These are phyloP conservation scores for Coemansia sp. DNA, from an alignment of 192 early-diverging fungal species.

Conservation along the genomic window DNA sequence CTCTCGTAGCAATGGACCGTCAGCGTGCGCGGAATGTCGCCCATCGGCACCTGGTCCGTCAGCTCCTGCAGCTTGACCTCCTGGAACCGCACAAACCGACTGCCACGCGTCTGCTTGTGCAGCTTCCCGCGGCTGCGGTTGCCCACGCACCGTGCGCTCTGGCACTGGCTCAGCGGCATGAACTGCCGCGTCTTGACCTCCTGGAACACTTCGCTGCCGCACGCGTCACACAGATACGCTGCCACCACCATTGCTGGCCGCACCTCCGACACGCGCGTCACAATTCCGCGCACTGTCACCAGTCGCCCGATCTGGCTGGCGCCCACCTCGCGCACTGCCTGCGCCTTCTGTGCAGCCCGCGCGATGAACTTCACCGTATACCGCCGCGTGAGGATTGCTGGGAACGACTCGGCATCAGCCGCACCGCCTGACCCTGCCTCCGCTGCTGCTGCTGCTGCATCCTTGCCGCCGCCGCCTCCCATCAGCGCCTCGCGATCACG, in stretches of 20 bases:
- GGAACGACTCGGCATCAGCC: slow-evolving; percentile 61
- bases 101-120: slow-evolving; percentile 88
- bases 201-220: slow-evolving; percentile 95
- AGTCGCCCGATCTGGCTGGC: slow-evolving; percentile 79
- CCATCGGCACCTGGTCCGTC: slow-evolving; percentile 98
- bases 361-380: slow-evolving; percentile 86
- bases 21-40: slow-evolving; percentile 96
- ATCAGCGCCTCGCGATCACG: slow-evolving; percentile 36
- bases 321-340: slow-evolving; percentile 87
- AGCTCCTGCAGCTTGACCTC: slow-evolving; percentile 96
- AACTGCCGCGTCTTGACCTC: slow-evolving; percentile 77
- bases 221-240: slow-evolving; percentile 91
- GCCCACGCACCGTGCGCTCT: slow-evolving; percentile 73
- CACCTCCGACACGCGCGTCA: slow-evolving; percentile 92
- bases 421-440: background rate
- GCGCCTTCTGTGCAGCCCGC: slow-evolving; percentile 56
- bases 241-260: slow-evolving; percentile 88
- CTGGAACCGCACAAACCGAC: slow-evolving; percentile 92
- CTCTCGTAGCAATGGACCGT: slow-evolving; percentile 86
- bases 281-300: slow-evolving; percentile 88
- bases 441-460: slow-evolving; percentile 29
- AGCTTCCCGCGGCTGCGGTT: slow-evolving; percentile 83
- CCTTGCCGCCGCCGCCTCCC: slow-evolving; percentile 5
- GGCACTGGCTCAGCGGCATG: slow-evolving; percentile 82
- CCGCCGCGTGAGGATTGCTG: slow-evolving; percentile 80